Percentiles rank a stretch among this genome's conserved stretches.
phyloP scores from a whole-genome alignment of 2,329 filamentous ascomycete genomes.

The Venturia nashicola region DNA sequence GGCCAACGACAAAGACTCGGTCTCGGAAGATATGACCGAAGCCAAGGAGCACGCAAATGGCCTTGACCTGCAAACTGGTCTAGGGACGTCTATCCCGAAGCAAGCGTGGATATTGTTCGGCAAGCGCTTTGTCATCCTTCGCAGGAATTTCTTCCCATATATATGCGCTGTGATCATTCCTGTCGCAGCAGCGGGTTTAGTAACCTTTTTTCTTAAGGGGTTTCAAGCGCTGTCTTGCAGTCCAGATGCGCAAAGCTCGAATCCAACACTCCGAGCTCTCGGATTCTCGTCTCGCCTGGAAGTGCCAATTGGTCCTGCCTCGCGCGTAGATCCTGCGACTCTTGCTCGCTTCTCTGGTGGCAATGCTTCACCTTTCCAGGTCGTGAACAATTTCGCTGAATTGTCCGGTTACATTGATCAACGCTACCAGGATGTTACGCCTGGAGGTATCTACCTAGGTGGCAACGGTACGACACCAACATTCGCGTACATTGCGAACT shows the following conservation, averaged over 20 bases:
- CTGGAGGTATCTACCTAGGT: slow-evolving; percentile 70
- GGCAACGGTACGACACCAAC: slow-evolving; percentile 46
- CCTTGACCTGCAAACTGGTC: slow-evolving; percentile 50
- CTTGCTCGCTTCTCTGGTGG: slow-evolving; percentile 17
- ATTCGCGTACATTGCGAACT: slow-evolving; percentile 58
- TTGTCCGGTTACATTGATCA: slow-evolving; percentile 55
- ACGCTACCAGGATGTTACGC: slow-evolving; percentile 56
- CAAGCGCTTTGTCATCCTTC: slow-evolving; percentile 67
- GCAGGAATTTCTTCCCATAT: slow-evolving; percentile 67
- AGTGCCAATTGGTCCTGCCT: slow-evolving; percentile 22
- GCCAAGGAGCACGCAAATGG: slow-evolving; percentile 17
- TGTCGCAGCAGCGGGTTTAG: slow-evolving; percentile 65
- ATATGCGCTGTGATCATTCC: slow-evolving; percentile 64
- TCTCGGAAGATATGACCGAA: slow-evolving; percentile 13
- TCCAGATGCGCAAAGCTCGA: slow-evolving; percentile 24
- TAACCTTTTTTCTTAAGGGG: slow-evolving; percentile 59
- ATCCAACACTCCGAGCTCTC: slow-evolving; percentile 16
- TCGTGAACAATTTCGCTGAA: slow-evolving; percentile 51
- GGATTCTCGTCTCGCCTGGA: not conserved
- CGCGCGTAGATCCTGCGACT: slow-evolving; percentile 18
- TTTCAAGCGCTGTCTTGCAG: slow-evolving; percentile 39
- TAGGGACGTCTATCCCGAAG: slow-evolving; percentile 52
- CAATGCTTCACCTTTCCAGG: slow-evolving; percentile 23
- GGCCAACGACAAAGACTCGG: slow-evolving; percentile 1
- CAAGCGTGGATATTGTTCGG: slow-evolving; percentile 65